Base-by-base conservation (phyloP, 805 yeast genomes). In the Ogataea haglerorum region DNA sequence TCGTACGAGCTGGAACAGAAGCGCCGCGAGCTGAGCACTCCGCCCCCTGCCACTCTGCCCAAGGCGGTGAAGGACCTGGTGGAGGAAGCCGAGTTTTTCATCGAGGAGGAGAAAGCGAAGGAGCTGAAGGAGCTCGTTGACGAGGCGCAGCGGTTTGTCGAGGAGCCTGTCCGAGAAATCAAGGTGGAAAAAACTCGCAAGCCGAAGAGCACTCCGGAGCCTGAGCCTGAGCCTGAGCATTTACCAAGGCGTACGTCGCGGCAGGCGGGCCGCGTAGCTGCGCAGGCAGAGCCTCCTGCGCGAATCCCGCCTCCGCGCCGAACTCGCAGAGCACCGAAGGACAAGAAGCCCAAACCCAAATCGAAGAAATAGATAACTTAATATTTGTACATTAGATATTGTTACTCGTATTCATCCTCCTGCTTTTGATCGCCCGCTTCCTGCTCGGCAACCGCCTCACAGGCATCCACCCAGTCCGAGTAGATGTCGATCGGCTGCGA, bases 391-490 rank as follows among this genome's bases (percentile, higher is more conserved):
- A 38, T 38, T 38, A 38, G 26, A 16, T 37, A 37, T 27, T 37
- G 30, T 27, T 27, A 41, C 10, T 47, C 47, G 24, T 46, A 52
- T 23, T 53, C 51, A 8, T 46, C 46, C 15, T 46, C 58, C 16
- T 49, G 56, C 22, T 52, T 52, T 25, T 51, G 61, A 32, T 57
- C 40, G 10, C 42, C 49, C 17, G 46, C 53, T 33, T 54, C 60
- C 67, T 82, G 87, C 50, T 84, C 86, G 0, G 91, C 93, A 38
- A 85, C 83, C 24, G 85, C 88, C 55, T 85, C 95, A 65, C 91
- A 85, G 1, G 98, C 98, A 69, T 91, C 99, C 38, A 88, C 88
- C 99, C 99, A 91, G 61, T 91, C 98, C 35, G 95, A 83, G 60
- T 91, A 91, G 12, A 91, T 85, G 65, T 91, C 99, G 30, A 91